Evolutionary conservation across 495 filamentous ascomycete genomes (phyloP).

Genomic region (Penicillium atrosanguineum): DNA sequence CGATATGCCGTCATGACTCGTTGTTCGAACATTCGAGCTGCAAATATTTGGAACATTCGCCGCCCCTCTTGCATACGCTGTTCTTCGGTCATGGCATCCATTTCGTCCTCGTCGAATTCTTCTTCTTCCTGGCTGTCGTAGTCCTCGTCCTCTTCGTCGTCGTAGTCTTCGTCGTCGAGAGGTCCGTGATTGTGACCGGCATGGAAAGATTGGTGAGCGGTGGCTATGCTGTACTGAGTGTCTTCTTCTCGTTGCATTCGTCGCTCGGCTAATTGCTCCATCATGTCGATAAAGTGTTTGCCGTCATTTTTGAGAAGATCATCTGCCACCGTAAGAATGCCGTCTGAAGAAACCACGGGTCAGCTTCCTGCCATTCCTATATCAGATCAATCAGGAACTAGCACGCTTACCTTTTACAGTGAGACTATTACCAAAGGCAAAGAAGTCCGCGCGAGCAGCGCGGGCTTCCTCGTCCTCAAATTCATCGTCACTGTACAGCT

Average conservation of each 20-base stretch:
- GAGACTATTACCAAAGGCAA: slow-evolving; percentile 95
- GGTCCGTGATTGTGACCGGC: slow-evolving; percentile 62
- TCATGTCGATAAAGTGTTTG: slow-evolving; percentile 99
- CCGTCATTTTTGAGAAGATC: slow-evolving; percentile 98
- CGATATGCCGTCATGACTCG: slow-evolving; percentile 94
- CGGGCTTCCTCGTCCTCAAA: slow-evolving; percentile 51
- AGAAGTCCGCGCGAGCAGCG: slow-evolving; percentile 69
- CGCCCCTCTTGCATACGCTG: slow-evolving; percentile 99
- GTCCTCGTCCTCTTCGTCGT: slow-evolving; percentile 81
- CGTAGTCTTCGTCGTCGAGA: slow-evolving; percentile 71
- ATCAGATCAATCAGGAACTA: slow-evolving; percentile 14
- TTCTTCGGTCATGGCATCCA: slow-evolving; percentile 94
- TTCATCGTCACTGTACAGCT: slow-evolving; percentile 56
- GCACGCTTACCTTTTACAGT: slow-evolving; percentile 82
- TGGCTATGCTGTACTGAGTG: slow-evolving; percentile 63
- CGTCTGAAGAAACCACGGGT: slow-evolving; percentile 57
- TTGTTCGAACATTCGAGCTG: slow-evolving; percentile 98
- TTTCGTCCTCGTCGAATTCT: slow-evolving; percentile 83
- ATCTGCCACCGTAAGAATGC: slow-evolving; percentile 97
- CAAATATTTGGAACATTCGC: slow-evolving; percentile 99
- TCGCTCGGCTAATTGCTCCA: slow-evolving; percentile 97
- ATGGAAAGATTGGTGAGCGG: slow-evolving; percentile 59
- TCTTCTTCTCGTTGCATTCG: slow-evolving; percentile 96
- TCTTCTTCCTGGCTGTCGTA: slow-evolving; percentile 87
- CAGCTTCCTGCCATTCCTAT: slow-evolving; percentile 31